Percentiles rank a stretch among this genome's conserved stretches.
phyloP scores from a whole-genome alignment of 257 asterid species.

The Jasminum sambac region DNA sequence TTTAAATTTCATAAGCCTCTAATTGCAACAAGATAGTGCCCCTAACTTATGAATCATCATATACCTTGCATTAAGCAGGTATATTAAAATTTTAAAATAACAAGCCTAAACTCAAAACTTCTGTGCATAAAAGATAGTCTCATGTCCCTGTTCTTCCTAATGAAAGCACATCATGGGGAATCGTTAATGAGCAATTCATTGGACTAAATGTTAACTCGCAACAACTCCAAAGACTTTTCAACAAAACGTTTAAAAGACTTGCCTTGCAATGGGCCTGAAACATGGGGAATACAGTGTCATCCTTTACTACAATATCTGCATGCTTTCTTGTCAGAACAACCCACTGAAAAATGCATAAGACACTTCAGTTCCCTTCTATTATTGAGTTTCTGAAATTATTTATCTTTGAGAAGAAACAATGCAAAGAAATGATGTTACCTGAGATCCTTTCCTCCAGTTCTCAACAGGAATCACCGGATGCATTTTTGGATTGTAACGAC shows the following conservation, averaged over 20 bases:
- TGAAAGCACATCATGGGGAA: slow-evolving; percentile 5
- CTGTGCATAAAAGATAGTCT: neutral
- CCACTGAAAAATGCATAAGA: slow-evolving; percentile 67
- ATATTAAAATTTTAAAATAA: neutral
- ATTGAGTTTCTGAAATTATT: slow-evolving; percentile 4
- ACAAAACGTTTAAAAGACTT: slow-evolving; percentile 29
- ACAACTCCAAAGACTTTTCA: slow-evolving; percentile 21
- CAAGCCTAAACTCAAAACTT: neutral
- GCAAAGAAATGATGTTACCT: slow-evolving; percentile 49
- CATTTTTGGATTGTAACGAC: slow-evolving; percentile 98
- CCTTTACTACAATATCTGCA: slow-evolving; percentile 74
- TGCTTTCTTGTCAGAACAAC: slow-evolving; percentile 90
- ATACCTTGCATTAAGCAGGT: slow-evolving; percentile 6
- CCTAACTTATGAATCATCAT: slow-evolving; percentile 15
- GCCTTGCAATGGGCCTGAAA: slow-evolving; percentile 94
- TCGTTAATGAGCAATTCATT: neutral
- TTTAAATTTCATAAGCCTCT: slow-evolving; percentile 13
- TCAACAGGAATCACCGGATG: slow-evolving; percentile 73
- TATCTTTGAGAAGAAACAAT: slow-evolving; percentile 16
- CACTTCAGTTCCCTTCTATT: neutral
- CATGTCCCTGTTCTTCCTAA: neutral
- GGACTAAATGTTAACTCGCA: slow-evolving; percentile 5
- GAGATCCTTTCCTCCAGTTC: slow-evolving; percentile 98
- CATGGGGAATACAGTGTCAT: slow-evolving; percentile 69
- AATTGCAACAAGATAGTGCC: neutral